These are phyloP conservation scores for Clitopilus passeckerianus DNA, from an alignment of 768 basidiomycete species.

Conservation along the genomic window DNA sequence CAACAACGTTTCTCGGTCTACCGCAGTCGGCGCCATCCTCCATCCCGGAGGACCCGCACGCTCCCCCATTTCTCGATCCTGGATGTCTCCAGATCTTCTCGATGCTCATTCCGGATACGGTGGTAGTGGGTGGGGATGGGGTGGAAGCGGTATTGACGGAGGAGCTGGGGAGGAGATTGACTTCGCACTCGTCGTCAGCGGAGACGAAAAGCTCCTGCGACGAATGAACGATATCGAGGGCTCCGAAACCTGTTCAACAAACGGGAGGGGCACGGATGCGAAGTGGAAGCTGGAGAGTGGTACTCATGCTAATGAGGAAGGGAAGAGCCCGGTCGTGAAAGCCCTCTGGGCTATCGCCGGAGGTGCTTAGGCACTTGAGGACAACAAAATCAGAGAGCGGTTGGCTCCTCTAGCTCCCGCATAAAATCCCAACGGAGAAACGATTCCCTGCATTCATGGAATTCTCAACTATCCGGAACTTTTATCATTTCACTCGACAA, in stretches of 20 bases:
- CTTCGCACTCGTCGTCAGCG: conserved; percentile 62
- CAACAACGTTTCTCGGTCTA: conserved; percentile 79
- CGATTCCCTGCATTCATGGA: not conserved
- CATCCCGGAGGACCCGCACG: conserved; percentile 55
- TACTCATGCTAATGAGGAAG: not conserved
- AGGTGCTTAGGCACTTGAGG: not conserved
- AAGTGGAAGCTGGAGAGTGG: conserved; percentile 50
- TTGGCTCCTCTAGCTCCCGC: not conserved
- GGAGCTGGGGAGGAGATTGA: conserved; percentile 31
- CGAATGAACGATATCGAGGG: conserved; percentile 71
- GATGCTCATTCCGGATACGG: conserved; percentile 18
- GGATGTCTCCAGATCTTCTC: conserved; percentile 32
- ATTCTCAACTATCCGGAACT: not conserved
- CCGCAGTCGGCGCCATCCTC: conserved; percentile 75
- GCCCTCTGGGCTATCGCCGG: not conserved
- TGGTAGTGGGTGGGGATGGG: conserved; percentile 21
- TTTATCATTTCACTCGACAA: no score
- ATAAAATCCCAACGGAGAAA: not conserved
- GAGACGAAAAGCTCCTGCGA: conserved; percentile 75
- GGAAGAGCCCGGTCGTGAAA: not conserved
- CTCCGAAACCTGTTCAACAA: conserved; percentile 68
- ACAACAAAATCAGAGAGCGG: not conserved
- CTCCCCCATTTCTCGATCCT: conserved; percentile 28
- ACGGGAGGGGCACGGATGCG: conserved; percentile 74
- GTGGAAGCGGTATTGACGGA: not conserved